Conservation (phyloP, 192 early-diverging fungal species). For the Coemansia sp. region DNA sequence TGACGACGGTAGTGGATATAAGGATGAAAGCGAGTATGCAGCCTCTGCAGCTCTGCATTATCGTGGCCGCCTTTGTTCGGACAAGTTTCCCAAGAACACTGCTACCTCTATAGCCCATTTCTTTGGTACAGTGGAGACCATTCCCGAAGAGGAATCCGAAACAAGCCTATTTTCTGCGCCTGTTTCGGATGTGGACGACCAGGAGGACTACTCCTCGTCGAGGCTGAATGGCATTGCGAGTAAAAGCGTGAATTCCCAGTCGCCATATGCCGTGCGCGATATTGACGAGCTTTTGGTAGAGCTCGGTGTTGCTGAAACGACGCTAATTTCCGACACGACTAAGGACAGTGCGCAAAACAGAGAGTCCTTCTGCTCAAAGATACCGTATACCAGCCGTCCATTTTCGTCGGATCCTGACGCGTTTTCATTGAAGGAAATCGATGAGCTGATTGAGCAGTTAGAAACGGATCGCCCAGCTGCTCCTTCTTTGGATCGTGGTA, state of each 20-base stretch:
- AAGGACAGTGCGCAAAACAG: neutral
- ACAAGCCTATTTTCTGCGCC: neutral
- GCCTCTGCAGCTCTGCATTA: neutral
- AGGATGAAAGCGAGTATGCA: neutral
- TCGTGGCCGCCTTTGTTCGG: neutral
- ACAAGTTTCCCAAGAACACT: neutral
- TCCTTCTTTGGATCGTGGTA: neutral
- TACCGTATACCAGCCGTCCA: neutral
- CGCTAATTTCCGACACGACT: conserved; percentile 6
- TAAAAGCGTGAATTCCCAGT: neutral
- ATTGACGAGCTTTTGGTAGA: conserved; percentile 44
- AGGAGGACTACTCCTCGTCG: neutral
- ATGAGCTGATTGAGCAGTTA: conserved; percentile 40
- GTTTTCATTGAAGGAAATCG: conserved; percentile 36
- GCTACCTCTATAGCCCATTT: too few species aligned
- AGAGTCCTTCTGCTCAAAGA: neutral
- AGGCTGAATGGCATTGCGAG: neutral
- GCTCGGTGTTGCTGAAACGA: conserved; percentile 17
- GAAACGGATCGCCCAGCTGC: neutral
- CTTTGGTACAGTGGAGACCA: neutral
- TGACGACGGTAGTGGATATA: neutral
- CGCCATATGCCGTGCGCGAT: conserved; percentile 27
- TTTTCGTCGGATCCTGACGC: conserved; percentile 12
- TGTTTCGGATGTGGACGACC: neutral
- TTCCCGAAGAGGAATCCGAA: neutral